phyloP scores from a whole-genome alignment of 352 stramenopile species.

The Phytopythium sindhum region DNA sequence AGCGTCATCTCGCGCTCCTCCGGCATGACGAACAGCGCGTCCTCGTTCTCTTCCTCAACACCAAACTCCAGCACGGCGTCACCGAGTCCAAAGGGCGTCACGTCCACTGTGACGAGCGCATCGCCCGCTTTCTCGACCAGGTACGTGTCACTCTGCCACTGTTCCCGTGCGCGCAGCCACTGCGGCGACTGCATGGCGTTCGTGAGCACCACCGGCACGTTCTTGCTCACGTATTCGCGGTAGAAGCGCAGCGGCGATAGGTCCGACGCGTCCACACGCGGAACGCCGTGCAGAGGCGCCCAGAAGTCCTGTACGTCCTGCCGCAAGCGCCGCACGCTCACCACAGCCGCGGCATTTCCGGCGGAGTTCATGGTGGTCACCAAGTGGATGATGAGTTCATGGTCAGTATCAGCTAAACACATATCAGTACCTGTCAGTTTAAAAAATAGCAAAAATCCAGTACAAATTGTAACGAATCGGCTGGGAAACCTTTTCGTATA shows the following conservation, averaged over 20 bases:
- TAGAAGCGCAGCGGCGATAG: constrained; percentile 63
- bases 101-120: constrained; percentile 56
- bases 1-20: constrained; percentile 78
- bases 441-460: too few species aligned
- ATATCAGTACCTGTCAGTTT: too few species aligned
- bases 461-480: too few species aligned
- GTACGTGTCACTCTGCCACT: constrained; percentile 60
- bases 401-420: too few species aligned
- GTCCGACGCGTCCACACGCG: constrained; percentile 38
- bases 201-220: constrained; percentile 68
- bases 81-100: constrained; percentile 74
- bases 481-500: too few species aligned
- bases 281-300: constrained; percentile 49
- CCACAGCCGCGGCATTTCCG: neutral
- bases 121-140: constrained; percentile 43
- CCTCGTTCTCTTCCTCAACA: constrained; percentile 11
- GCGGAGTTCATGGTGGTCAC: neutral
- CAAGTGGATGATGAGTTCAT: too few species aligned
- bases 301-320: constrained; percentile 74
- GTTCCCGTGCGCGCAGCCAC: constrained; percentile 43
- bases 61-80: constrained; percentile 61
- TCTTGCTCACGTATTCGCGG: constrained; percentile 72
- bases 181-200: constrained; percentile 55
- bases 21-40: constrained; percentile 70
- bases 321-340: constrained; percentile 30